Evolutionary conservation across 768 basidiomycete genomes (phyloP).

Genomic region (Naganishia antarctica): DNA sequence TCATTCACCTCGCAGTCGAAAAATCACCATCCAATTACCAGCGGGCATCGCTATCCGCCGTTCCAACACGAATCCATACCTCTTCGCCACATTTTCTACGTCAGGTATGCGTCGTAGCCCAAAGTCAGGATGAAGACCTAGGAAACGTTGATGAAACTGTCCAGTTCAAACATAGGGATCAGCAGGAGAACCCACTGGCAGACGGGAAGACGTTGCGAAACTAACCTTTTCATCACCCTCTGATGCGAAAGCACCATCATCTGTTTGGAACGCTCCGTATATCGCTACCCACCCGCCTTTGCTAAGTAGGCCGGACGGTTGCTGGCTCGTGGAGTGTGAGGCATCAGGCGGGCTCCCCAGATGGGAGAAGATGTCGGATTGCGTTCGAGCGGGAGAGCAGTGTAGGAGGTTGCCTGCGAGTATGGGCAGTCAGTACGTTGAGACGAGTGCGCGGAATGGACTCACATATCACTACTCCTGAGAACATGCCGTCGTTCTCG

Average conservation of each 20-base stretch:
- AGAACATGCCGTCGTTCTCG: not conserved
- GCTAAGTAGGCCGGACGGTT: not conserved
- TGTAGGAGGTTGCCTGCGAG: constrained; percentile 26
- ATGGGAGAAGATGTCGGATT: constrained; percentile 22
- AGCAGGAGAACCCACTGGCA: constrained; percentile 16
- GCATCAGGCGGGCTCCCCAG: not conserved
- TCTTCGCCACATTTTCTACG: not conserved
- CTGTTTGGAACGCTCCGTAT: constrained; percentile 24
- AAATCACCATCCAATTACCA: constrained; percentile 2
- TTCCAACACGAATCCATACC: constrained; percentile 4
- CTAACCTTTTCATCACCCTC: constrained; percentile 25
- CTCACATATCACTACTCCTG: constrained; percentile 20
- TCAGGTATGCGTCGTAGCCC: constrained; percentile 2
- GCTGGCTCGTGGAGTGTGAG: not conserved
- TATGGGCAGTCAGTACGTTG: too few species aligned
- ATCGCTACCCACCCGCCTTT: constrained; percentile 13
- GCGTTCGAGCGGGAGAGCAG: constrained; percentile 11
- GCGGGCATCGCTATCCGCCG: constrained; percentile 9
- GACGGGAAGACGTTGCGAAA: not conserved
- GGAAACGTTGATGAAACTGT: constrained; percentile 33
- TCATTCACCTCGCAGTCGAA: not conserved
- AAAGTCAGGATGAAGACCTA: constrained; percentile 25
- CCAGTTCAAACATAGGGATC: not conserved
- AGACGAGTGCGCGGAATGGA: not conserved
- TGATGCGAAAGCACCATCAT: constrained; percentile 24